A percentile compares a stretch with the other conserved stretches of the same genome.
Conservation (phyloP, 768 basidiomycete species). For the Lactarius trivialis region DNA sequence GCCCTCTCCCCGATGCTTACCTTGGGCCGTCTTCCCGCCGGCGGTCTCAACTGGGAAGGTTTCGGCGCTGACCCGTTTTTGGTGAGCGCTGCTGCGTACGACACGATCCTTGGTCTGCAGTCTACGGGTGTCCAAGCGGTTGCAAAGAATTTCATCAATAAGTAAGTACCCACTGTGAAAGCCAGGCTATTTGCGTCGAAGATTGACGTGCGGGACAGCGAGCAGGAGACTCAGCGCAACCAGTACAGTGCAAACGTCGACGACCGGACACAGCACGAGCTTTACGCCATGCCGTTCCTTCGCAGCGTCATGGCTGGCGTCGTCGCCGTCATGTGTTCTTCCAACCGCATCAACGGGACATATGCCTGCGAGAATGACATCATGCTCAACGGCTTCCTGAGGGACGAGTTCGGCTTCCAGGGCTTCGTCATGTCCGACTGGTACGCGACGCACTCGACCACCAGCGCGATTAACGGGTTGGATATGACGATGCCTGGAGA, state of each 20-base stretch:
- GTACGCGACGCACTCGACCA: conserved; percentile 57
- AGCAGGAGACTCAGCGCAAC: conserved; percentile 60
- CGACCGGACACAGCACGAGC: conserved; percentile 73
- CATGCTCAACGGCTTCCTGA: conserved; percentile 63
- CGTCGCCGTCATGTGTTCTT: conserved; percentile 68
- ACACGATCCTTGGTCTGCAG: conserved; percentile 85
- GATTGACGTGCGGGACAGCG: conserved; percentile 35
- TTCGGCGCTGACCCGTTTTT: conserved; percentile 89
- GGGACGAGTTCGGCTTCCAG: conserved; percentile 70
- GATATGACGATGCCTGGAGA: conserved; percentile 64
- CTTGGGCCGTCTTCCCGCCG: conserved; percentile 68
- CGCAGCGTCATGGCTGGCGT: conserved; percentile 70
- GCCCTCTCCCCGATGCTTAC: conserved; percentile 83
- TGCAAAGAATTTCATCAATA: conserved; percentile 77
- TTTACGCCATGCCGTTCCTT: conserved; percentile 66
- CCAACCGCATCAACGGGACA: conserved; percentile 62
- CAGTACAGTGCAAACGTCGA: conserved; percentile 60
- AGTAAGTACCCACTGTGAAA: conserved; percentile 38
- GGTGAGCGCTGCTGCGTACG: conserved; percentile 65
- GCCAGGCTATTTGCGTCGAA: not conserved
- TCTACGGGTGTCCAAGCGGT: conserved; percentile 74
- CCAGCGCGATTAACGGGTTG: conserved; percentile 51
- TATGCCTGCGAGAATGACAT: conserved; percentile 73
- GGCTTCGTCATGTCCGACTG: conserved; percentile 77
- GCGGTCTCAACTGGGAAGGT: conserved; percentile 93